These are phyloP conservation scores for Ophiostoma sp. DNA, from an alignment of 2,329 filamentous ascomycete species.

Conservation along the genomic window DNA sequence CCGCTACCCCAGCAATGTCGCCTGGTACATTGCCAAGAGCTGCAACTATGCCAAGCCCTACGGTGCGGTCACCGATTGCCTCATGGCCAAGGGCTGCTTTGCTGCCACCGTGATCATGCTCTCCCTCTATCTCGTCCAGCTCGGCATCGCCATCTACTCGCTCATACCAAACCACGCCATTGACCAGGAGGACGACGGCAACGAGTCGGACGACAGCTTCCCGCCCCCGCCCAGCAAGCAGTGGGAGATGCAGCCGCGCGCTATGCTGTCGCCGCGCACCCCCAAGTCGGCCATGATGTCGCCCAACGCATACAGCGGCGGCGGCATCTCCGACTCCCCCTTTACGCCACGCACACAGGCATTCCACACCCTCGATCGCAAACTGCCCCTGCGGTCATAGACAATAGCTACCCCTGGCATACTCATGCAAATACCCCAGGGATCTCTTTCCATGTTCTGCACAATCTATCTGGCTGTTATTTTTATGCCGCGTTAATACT, in stretches of 20 bases:
- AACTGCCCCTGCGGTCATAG: slow-evolving; percentile 46
- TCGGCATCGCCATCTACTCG: slow-evolving; percentile 55
- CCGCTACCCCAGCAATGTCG: slow-evolving; percentile 53
- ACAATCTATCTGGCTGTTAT: background rate
- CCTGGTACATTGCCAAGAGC: slow-evolving; percentile 71
- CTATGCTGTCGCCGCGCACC: slow-evolving; percentile 21
- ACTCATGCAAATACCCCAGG: background rate
- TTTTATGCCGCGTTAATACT: background rate
- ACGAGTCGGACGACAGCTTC: slow-evolving; percentile 35
- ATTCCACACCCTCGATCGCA: slow-evolving; percentile 58
- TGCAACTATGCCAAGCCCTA: slow-evolving; percentile 57
- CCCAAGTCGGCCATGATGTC: slow-evolving; percentile 6
- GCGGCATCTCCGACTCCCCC: slow-evolving; percentile 16
- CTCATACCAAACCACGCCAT: slow-evolving; percentile 53
- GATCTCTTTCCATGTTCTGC: background rate
- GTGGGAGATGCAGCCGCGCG: slow-evolving; percentile 44
- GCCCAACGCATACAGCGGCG: background rate
- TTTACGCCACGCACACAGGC: slow-evolving; percentile 36
- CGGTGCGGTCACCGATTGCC: slow-evolving; percentile 54
- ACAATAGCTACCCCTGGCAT: background rate
- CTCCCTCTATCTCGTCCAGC: slow-evolving; percentile 53
- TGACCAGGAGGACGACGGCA: slow-evolving; percentile 41
- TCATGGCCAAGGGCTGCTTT: slow-evolving; percentile 63
- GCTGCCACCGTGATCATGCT: slow-evolving; percentile 61
- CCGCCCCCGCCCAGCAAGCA: slow-evolving; percentile 37